Conservation (phyloP, 257 asterid genomes). For the Ilex asprella region DNA sequence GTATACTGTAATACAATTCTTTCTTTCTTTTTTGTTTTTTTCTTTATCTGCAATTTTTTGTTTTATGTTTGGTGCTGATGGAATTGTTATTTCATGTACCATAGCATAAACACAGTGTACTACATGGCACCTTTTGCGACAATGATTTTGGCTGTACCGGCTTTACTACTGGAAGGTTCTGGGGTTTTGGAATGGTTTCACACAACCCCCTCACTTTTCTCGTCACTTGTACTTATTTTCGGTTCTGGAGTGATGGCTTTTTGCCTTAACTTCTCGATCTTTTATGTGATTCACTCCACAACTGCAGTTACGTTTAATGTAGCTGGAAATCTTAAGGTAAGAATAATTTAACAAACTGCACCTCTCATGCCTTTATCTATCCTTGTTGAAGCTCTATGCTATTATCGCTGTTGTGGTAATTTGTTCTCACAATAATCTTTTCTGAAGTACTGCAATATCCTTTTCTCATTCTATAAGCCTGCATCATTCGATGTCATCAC, state of each 20-base stretch:
- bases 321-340: conserved; percentile 96
- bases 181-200: conserved; percentile 69
- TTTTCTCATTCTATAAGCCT: background rate
- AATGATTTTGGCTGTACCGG: conserved; percentile 82
- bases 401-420: too few species aligned
- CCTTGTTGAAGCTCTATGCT: background rate
- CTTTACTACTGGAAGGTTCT: conserved; percentile 70
- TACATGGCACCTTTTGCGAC: conserved; percentile 98
- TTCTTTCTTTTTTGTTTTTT: background rate
- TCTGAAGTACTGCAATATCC: background rate
- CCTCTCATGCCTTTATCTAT: conserved; percentile 4
- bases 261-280: conserved; percentile 90
- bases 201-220: conserved; percentile 47
- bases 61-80: background rate
- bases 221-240: conserved; percentile 61
- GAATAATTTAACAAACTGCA: conserved; percentile 5
- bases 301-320: conserved; percentile 98
- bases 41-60: background rate
- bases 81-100: conserved; percentile 4
- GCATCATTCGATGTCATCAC: background rate
- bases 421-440: too few species aligned
- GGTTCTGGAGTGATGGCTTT: conserved; percentile 91
- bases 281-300: conserved; percentile 93
- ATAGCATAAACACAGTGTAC: conserved; percentile 91
- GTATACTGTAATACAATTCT: background rate